Percentiles rank a stretch among this genome's conserved stretches.
These are phyloP conservation scores for Globisporangium cystogenes DNA, from an alignment of 352 stramenopile species.

Conservation along the genomic window DNA sequence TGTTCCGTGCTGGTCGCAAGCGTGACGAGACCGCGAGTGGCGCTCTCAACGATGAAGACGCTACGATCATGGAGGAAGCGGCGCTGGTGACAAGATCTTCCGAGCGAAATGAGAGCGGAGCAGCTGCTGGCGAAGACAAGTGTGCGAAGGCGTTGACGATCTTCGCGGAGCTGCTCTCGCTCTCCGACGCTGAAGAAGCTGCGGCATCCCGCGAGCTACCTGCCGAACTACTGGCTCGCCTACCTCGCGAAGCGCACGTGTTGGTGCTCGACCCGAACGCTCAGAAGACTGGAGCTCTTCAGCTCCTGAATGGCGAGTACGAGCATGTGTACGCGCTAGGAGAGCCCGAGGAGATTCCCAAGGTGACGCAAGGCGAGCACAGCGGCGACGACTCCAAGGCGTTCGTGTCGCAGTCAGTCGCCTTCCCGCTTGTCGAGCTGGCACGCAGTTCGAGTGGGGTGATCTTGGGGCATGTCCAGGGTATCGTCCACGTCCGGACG, in stretches of 20 bases:
- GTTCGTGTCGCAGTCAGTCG: conserved; percentile 1
- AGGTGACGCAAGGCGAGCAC: background rate
- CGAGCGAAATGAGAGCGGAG: background rate
- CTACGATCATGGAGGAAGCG: background rate
- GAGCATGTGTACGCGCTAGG: conserved; percentile 27
- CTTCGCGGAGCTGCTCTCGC: conserved; percentile 3
- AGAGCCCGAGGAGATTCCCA: background rate
- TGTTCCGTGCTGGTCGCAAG: conserved; percentile 9
- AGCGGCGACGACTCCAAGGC: background rate
- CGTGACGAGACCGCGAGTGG: background rate
- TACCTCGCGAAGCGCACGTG: conserved; percentile 16
- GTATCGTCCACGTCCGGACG: background rate
- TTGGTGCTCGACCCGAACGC: conserved; percentile 24
- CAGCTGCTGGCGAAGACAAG: conserved; percentile 5
- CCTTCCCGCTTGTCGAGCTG: conserved; percentile 5
- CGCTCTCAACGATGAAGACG: background rate
- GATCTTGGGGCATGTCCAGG: background rate
- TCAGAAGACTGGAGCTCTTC: conserved; percentile 8
- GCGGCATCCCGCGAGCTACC: background rate
- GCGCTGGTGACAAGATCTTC: background rate
- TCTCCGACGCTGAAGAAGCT: background rate
- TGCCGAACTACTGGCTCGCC: conserved; percentile 2
- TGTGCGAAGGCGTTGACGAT: conserved; percentile 6
- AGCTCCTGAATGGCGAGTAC: conserved; percentile 23
- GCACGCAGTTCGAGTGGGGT: no score